Conservation (phyloP, 345 rosid genomes). For the Arabis hirsuta region DNA sequence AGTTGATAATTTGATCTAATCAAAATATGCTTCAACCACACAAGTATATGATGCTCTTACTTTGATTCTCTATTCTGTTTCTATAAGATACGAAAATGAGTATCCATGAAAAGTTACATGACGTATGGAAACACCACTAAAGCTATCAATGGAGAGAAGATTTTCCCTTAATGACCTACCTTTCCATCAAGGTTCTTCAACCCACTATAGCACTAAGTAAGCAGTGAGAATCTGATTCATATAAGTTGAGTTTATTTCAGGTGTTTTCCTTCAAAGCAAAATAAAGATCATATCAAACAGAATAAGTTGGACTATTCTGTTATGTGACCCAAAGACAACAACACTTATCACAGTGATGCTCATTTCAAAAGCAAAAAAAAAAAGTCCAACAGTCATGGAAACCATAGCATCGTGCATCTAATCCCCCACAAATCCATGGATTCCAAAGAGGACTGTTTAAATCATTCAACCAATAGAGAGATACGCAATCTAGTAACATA, state of each 20-base stretch:
- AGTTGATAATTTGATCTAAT: neutral
- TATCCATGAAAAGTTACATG: slow-evolving; percentile 30
- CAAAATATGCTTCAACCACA: neutral
- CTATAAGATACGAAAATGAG: neutral
- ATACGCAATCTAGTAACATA: neutral
- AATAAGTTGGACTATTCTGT: neutral
- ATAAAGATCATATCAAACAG: neutral
- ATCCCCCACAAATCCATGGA: too few species aligned
- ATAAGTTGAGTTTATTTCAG: slow-evolving; percentile 7
- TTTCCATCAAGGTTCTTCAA: slow-evolving; percentile 17
- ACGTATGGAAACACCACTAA: slow-evolving; percentile 28
- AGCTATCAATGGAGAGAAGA: neutral
- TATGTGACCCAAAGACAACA: neutral
- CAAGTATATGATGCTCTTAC: slow-evolving; percentile 11
- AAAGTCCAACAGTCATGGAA: neutral
- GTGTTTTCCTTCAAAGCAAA: neutral
- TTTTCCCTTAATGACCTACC: neutral
- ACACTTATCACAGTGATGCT: slow-evolving; percentile 3
- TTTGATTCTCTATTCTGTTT: slow-evolving; percentile 1
- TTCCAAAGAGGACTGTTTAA: too few species aligned
- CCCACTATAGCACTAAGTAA: slow-evolving; percentile 16
- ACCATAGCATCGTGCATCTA: neutral
- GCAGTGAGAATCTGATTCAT: slow-evolving; percentile 2
- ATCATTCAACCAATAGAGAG: neutral
- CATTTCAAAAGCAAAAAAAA: neutral